Percentiles rank a stretch among this genome's conserved stretches.
Conservation (phyloP, 257 asterid species). For the Ligustrum vulgare region DNA sequence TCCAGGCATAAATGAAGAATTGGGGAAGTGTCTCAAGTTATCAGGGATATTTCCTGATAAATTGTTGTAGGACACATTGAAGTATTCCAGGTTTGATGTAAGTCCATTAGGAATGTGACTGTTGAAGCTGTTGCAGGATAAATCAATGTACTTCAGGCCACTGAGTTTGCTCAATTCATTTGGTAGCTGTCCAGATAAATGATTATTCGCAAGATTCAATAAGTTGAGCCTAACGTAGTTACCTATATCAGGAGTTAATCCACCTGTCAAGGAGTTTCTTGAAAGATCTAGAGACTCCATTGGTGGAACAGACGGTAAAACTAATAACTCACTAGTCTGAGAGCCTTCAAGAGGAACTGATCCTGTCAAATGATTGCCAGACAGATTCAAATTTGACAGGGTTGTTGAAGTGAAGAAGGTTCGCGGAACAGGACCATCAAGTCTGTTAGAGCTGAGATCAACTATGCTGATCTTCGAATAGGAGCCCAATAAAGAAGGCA, state of each 20-base stretch:
- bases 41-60: slow-evolving; percentile 68
- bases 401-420: slow-evolving; percentile 61
- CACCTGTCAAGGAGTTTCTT: slow-evolving; percentile 59
- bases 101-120: slow-evolving; percentile 67
- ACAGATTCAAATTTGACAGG: slow-evolving; percentile 62
- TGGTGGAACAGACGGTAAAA: slow-evolving; percentile 57
- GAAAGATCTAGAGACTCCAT: slow-evolving; percentile 85
- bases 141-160: slow-evolving; percentile 60
- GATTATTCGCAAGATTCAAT: slow-evolving; percentile 69
- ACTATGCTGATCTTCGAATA: slow-evolving; percentile 46
- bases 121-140: slow-evolving; percentile 64
- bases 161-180: slow-evolving; percentile 62
- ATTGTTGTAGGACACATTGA: slow-evolving; percentile 63
- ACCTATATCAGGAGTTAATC: slow-evolving; percentile 63
- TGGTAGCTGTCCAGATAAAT: slow-evolving; percentile 68
- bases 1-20: slow-evolving; percentile 74
- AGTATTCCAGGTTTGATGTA: slow-evolving; percentile 53
- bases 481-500: slow-evolving; percentile 49
- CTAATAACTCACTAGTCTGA: slow-evolving; percentile 55
- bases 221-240: slow-evolving; percentile 66
- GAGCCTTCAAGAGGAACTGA: slow-evolving; percentile 65
- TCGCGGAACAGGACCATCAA: slow-evolving; percentile 64
- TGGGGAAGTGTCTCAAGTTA: slow-evolving; percentile 55
- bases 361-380: slow-evolving; percentile 71
- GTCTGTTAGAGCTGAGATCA: slow-evolving; percentile 72